Conservation (phyloP, 805 yeast species). For the Kregervanrija fluxuum region DNA sequence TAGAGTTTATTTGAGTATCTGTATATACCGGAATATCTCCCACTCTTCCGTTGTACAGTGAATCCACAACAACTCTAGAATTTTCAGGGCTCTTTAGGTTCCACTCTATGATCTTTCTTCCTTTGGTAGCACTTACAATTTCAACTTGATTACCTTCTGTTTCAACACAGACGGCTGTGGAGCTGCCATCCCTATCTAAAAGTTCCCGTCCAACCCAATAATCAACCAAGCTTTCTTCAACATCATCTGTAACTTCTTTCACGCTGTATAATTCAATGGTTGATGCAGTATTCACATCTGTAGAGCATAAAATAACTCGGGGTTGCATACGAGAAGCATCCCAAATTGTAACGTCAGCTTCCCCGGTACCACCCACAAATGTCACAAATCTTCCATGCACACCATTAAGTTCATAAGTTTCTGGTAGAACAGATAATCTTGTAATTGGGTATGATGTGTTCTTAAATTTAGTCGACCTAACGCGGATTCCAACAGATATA, state of each 20-base stretch:
- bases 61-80: slow-evolving; percentile 27
- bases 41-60: slow-evolving; percentile 3
- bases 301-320: slow-evolving; percentile 21
- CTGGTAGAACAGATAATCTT: slow-evolving; percentile 38
- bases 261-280: slow-evolving; percentile 21
- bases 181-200: slow-evolving; percentile 17
- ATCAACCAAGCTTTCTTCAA: slow-evolving; percentile 19
- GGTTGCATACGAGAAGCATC: slow-evolving; percentile 63
- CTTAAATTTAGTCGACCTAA: slow-evolving; percentile 58
- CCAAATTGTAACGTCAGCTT: slow-evolving; percentile 63
- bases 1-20: slow-evolving; percentile 32
- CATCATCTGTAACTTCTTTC: slow-evolving; percentile 16
- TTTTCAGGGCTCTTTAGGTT: slow-evolving; percentile 25
- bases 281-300: slow-evolving; percentile 14
- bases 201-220: slow-evolving; percentile 7
- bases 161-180: slow-evolving; percentile 16
- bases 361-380: slow-evolving; percentile 62
- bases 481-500: slow-evolving; percentile 51
- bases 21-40: slow-evolving; percentile 15
- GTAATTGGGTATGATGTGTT: slow-evolving; percentile 37
- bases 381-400: slow-evolving; percentile 39
- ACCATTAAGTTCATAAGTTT: slow-evolving; percentile 26
- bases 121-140: slow-evolving; percentile 14
- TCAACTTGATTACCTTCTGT: slow-evolving; percentile 8
- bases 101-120: slow-evolving; percentile 31